These are phyloP conservation scores for Talaromyces sp. DNA, from an alignment of 2,329 filamentous ascomycete genomes.

Conservation along the genomic window DNA sequence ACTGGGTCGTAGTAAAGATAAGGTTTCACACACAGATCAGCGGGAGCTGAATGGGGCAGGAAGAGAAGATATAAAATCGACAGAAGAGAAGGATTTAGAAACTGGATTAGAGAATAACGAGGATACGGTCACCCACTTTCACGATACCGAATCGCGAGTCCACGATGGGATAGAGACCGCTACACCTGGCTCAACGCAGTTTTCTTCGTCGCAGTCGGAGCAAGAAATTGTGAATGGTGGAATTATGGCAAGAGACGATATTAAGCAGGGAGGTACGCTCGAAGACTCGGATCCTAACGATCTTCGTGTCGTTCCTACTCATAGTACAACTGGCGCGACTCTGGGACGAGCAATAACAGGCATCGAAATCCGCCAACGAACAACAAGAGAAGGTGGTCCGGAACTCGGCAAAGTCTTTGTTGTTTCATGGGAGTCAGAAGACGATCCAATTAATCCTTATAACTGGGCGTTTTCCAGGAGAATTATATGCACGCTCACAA, in stretches of 20 bases:
- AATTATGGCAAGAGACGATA: background rate
- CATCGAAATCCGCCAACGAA: slow-evolving; percentile 24
- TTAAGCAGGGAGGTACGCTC: slow-evolving; percentile 18
- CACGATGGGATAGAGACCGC: background rate
- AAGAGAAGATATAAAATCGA: slow-evolving; percentile 2
- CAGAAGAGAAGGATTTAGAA: slow-evolving; percentile 14
- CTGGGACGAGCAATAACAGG: slow-evolving; percentile 26
- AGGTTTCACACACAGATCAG: slow-evolving; percentile 20
- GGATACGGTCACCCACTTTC: background rate
- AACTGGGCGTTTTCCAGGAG: slow-evolving; percentile 41
- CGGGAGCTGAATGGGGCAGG: slow-evolving; percentile 15
- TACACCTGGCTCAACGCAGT: background rate
- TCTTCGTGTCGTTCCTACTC: slow-evolving; percentile 20
- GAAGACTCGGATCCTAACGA: slow-evolving; percentile 20
- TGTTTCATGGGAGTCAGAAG: slow-evolving; percentile 39
- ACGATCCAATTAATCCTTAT: slow-evolving; percentile 46
- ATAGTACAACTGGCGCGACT: slow-evolving; percentile 23
- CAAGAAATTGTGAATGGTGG: background rate
- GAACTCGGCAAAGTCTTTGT: slow-evolving; percentile 37
- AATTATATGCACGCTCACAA: slow-evolving; percentile 33
- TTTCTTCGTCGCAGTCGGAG: background rate
- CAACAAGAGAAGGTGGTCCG: slow-evolving; percentile 24
- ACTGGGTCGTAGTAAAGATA: slow-evolving; percentile 21
- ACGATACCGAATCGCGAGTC: background rate
- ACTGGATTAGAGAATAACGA: background rate